These are phyloP conservation scores for Acorus gramineus DNA, from an alignment of 106 monocot genomes.

Conservation along the genomic window DNA sequence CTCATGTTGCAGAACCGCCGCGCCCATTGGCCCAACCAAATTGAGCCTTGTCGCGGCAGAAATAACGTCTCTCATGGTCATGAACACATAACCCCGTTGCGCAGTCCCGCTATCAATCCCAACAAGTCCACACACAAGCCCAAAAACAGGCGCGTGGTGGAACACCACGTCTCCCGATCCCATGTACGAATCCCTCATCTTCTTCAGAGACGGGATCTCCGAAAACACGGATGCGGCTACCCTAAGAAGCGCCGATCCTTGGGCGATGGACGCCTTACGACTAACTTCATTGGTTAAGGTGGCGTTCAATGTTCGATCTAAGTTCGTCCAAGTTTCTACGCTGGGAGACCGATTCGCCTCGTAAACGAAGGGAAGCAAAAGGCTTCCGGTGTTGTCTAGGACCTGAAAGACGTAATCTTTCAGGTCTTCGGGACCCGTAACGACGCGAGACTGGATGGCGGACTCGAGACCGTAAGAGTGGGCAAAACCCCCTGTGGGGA, in stretches of 20 bases:
- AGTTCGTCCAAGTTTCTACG: slow-evolving; percentile 43
- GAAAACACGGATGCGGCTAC: slow-evolving; percentile 67
- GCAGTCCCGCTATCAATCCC: slow-evolving; percentile 50
- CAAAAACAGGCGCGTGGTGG: slow-evolving; percentile 89
- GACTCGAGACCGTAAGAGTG: slow-evolving; percentile 92
- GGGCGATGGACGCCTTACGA: slow-evolving; percentile 71
- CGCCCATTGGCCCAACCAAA: slow-evolving; percentile 77
- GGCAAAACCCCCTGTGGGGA: slow-evolving; percentile 91
- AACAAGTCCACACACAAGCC: slow-evolving; percentile 64
- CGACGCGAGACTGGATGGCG: slow-evolving; percentile 57
- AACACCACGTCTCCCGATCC: slow-evolving; percentile 28
- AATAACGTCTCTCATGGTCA: slow-evolving; percentile 71
- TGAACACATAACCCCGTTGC: slow-evolving; percentile 70
- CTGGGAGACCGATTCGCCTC: slow-evolving; percentile 36
- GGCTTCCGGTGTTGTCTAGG: slow-evolving; percentile 77
- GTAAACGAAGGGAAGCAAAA: slow-evolving; percentile 79
- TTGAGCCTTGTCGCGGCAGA: slow-evolving; percentile 90
- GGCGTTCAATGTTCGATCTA: slow-evolving; percentile 64
- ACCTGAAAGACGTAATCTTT: slow-evolving; percentile 45
- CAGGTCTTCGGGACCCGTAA: slow-evolving; percentile 34
- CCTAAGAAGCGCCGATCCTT: slow-evolving; percentile 83
- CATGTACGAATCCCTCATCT: slow-evolving; percentile 33
- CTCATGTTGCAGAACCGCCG: slow-evolving; percentile 70
- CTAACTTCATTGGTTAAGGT: slow-evolving; percentile 80
- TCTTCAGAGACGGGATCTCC: slow-evolving; percentile 44